These are phyloP conservation scores for Polysphondylium violaceum DNA, from an alignment of 78 protist species.

Conservation along the genomic window DNA sequence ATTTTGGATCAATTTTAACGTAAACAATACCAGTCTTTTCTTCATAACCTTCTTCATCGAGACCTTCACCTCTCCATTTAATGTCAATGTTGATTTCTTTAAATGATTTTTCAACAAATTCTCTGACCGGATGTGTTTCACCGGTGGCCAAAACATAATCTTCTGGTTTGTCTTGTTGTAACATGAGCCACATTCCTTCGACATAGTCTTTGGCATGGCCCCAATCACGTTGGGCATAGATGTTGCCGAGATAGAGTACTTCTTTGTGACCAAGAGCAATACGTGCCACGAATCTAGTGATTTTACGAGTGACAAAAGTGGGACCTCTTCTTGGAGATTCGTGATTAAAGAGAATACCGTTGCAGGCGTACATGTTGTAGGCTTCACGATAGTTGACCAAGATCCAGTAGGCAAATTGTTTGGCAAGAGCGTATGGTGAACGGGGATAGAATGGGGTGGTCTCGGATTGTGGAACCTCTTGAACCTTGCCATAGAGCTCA, in stretches of 20 bases:
- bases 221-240: slow-evolving; percentile 94
- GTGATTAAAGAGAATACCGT: slow-evolving; percentile 98
- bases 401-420: slow-evolving; percentile 96
- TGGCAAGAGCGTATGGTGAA: slow-evolving; percentile 95
- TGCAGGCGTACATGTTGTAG: slow-evolving; percentile 89
- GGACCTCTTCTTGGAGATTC: slow-evolving; percentile 88
- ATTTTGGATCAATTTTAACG: slow-evolving; percentile 77
- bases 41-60: slow-evolving; percentile 80
- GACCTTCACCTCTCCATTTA: slow-evolving; percentile 90
- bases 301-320: slow-evolving; percentile 97
- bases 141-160: slow-evolving; percentile 96
- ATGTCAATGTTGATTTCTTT: slow-evolving; percentile 70
- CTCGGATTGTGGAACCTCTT: slow-evolving; percentile 92
- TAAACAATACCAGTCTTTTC: slow-evolving; percentile 33
- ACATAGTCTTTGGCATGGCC: slow-evolving; percentile 95
- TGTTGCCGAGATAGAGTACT: slow-evolving; percentile 90
- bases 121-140: slow-evolving; percentile 90
- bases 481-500: slow-evolving; percentile 96
- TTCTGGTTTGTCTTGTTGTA: slow-evolving; percentile 88
- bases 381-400: slow-evolving; percentile 97
- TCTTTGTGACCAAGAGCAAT: slow-evolving; percentile 80
- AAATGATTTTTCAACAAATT: slow-evolving; percentile 91
- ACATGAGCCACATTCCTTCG: slow-evolving; percentile 93
- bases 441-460: slow-evolving; percentile 98
- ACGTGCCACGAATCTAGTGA: slow-evolving; percentile 93